phyloP scores from a whole-genome alignment of 805 yeast species.

The Candida insectorum region DNA sequence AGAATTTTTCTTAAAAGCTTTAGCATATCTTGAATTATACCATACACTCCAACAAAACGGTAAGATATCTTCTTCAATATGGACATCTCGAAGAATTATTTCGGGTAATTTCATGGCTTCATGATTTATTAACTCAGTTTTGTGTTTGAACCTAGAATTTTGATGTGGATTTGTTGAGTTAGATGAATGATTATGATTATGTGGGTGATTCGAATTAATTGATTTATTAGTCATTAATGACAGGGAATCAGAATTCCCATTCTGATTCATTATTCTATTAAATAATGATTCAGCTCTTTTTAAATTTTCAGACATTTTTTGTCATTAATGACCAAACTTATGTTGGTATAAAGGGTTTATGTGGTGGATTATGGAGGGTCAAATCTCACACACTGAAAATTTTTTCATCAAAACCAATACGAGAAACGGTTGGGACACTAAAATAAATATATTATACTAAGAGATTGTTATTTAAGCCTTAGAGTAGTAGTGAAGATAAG shows the following conservation, averaged over 20 bases:
- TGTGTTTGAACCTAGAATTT: too few species aligned
- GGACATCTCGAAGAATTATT: too few species aligned
- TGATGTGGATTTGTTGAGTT: too few species aligned
- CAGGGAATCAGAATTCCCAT: slow-evolving; percentile 11
- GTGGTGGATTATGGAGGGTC: too few species aligned
- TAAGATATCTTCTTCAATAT: slow-evolving; percentile 25
- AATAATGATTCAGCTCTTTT: slow-evolving; percentile 45
- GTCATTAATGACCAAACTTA: too few species aligned
- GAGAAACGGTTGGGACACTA: too few species aligned
- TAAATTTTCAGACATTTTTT: slow-evolving; percentile 44
- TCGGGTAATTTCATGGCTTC: slow-evolving; percentile 34
- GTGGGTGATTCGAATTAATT: not conserved
- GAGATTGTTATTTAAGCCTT: too few species aligned
- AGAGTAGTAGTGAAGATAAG: slow-evolving; percentile 81
- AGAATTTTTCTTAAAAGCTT: slow-evolving; percentile 12
- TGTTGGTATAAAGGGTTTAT: too few species aligned
- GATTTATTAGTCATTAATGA: not conserved
- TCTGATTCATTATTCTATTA: slow-evolving; percentile 44
- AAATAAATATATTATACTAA: too few species aligned
- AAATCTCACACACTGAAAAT: too few species aligned
- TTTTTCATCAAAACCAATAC: not conserved
- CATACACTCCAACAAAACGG: slow-evolving; percentile 50
- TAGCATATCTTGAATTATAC: slow-evolving; percentile 38
- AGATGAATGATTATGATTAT: too few species aligned
- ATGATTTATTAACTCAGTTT: slow-evolving; percentile 9